Evolutionary conservation across 345 rosid species (phyloP).

Genomic region (Eucalyptus tenuipes): DNA sequence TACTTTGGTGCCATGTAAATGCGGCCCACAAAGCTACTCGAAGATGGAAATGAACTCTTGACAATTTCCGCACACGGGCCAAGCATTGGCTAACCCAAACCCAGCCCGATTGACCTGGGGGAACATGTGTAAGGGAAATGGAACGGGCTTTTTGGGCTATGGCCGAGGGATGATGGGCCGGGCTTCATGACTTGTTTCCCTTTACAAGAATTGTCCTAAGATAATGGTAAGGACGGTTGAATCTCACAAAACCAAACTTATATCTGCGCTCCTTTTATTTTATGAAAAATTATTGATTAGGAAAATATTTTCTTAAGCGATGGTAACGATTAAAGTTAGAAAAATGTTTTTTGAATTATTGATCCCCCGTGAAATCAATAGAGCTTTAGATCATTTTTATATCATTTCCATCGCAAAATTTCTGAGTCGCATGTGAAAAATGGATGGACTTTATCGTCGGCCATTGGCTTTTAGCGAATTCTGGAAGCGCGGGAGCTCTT

Average conservation of each 20-base stretch:
- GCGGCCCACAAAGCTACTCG: neutral
- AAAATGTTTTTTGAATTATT: neutral
- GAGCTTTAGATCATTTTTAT: neutral
- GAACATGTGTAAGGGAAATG: neutral
- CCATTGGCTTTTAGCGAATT: neutral
- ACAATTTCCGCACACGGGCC: neutral
- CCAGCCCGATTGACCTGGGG: neutral
- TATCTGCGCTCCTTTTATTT: neutral
- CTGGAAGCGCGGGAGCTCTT: neutral
- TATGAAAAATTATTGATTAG: neutral
- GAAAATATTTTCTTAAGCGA: neutral
- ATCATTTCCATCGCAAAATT: neutral
- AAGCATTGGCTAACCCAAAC: neutral
- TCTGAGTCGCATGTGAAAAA: neutral
- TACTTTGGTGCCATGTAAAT: neutral
- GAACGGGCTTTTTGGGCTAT: neutral
- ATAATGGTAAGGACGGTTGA: neutral
- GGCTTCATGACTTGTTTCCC: neutral
- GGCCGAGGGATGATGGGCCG: neutral
- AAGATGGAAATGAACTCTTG: neutral
- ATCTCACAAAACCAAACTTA: neutral
- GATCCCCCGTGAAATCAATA: fast-evolving
- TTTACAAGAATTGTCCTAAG: neutral
- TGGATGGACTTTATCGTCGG: neutral
- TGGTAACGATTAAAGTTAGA: neutral